These are phyloP conservation scores for Anacardium occidentale DNA, from an alignment of 345 rosid species.

Conservation along the genomic window DNA sequence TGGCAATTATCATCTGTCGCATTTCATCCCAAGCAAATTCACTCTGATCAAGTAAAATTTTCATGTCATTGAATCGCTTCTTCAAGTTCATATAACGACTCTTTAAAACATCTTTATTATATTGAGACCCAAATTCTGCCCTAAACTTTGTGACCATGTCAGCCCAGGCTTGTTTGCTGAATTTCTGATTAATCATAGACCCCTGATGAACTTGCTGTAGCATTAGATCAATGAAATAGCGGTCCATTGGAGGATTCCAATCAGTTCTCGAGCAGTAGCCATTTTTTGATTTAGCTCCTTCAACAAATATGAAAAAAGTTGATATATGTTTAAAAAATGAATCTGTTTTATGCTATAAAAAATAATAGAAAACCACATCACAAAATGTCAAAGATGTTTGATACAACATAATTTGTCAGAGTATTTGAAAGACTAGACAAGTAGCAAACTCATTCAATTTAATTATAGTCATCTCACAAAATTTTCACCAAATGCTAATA, in stretches of 20 bases:
- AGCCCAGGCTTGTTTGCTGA: constrained; percentile 43
- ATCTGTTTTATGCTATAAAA: not conserved
- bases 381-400: not conserved
- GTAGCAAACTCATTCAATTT: not conserved
- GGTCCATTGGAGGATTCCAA: constrained; percentile 53
- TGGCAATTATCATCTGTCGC: constrained; percentile 35
- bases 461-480: constrained; percentile 2
- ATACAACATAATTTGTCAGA: not conserved
- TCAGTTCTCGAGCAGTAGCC: constrained; percentile 26
- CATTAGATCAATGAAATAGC: constrained; percentile 51
- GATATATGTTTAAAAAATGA: not conserved
- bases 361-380: constrained; percentile 1
- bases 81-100: constrained; percentile 36
- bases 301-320: constrained; percentile 21
- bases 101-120: constrained; percentile 36
- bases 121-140: constrained; percentile 41
- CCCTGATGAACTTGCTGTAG: constrained; percentile 43
- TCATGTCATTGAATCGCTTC: constrained; percentile 32
- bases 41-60: constrained; percentile 23
- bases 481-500: not conserved
- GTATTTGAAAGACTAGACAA: not conserved
- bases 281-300: constrained; percentile 30
- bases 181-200: constrained; percentile 33
- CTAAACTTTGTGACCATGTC: constrained; percentile 43
- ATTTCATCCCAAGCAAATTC: constrained; percentile 35